Conservation (phyloP, 1,284 basidiomycete genomes). For the Polyporus tsugae region DNA sequence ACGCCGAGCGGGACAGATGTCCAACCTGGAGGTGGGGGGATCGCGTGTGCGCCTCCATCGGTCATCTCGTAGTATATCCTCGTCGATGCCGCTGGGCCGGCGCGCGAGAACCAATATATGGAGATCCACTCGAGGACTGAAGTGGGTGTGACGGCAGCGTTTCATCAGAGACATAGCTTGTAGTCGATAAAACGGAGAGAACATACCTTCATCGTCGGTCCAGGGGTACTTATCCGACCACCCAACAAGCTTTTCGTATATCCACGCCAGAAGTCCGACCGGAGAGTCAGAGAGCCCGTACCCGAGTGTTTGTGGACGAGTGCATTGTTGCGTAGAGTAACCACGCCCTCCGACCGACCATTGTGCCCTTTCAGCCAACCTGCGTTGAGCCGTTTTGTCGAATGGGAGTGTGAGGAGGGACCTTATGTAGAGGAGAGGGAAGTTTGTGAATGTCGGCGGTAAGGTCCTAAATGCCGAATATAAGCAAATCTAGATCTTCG, state of each 20-base stretch:
- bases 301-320: constrained; percentile 64
- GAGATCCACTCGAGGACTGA: constrained; percentile 31
- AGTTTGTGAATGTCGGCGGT: not conserved
- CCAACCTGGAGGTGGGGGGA: constrained; percentile 48
- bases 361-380: not conserved
- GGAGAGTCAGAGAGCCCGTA: constrained; percentile 65
- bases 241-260: constrained; percentile 9
- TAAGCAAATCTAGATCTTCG: not conserved
- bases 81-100: constrained; percentile 58
- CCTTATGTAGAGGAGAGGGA: constrained; percentile 5
- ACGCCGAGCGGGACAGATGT: constrained; percentile 48
- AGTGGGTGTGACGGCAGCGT: not conserved
- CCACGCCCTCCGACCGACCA: constrained; percentile 46
- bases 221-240: constrained; percentile 6
- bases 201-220: constrained; percentile 12
- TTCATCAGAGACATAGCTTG: not conserved
- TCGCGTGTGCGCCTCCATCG: not conserved
- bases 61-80: constrained; percentile 60
- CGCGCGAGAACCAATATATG: constrained; percentile 24
- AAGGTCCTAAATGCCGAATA: not conserved
- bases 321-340: constrained; percentile 52
- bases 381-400: not conserved
- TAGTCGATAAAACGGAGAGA: not conserved
- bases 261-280: constrained; percentile 55
- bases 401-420: constrained; percentile 1